A percentile compares a stretch with the other conserved stretches of the same genome.
Conservation (phyloP, 106 monocot genomes). For the Phalaenopsis equestris region DNA sequence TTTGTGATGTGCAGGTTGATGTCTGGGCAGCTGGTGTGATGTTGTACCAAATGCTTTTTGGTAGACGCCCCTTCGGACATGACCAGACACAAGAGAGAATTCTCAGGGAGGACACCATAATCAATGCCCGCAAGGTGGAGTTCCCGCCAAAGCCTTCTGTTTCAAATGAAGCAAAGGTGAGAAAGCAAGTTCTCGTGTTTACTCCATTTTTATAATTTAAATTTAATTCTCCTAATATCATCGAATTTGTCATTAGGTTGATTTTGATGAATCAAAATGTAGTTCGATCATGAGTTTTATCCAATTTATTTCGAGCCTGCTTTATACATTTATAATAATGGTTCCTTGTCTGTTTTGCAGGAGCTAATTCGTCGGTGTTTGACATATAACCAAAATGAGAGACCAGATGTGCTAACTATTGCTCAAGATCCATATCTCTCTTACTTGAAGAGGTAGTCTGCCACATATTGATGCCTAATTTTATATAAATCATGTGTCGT, state of each 20-base stretch:
- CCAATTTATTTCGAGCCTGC: background rate
- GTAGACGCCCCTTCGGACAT: constrained; percentile 91
- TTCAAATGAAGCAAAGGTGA: constrained; percentile 92
- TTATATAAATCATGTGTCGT: background rate
- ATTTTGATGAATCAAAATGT: background rate
- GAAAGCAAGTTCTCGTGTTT: background rate
- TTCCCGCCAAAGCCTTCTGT: constrained; percentile 84
- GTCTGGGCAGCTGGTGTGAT: constrained; percentile 98
- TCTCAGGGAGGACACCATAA: constrained; percentile 92
- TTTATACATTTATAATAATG: background rate
- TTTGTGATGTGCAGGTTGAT: constrained; percentile 49
- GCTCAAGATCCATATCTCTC: constrained; percentile 88
- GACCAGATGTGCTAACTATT: constrained; percentile 86
- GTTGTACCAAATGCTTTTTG: constrained; percentile 98
- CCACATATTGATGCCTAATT: background rate
- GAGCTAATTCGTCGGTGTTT: constrained; percentile 86
- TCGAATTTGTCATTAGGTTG: background rate
- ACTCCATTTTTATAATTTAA: background rate
- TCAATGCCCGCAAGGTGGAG: constrained; percentile 93
- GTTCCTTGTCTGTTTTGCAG: constrained; percentile 19
- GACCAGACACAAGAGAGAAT: constrained; percentile 97
- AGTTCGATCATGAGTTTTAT: background rate
- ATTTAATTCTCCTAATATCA: background rate
- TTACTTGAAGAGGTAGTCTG: constrained; percentile 58
- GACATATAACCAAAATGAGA: constrained; percentile 88